phyloP scores from a whole-genome alignment of 225 moss, liverwort and hornwort genomes.

The Anthoceros angustus region DNA sequence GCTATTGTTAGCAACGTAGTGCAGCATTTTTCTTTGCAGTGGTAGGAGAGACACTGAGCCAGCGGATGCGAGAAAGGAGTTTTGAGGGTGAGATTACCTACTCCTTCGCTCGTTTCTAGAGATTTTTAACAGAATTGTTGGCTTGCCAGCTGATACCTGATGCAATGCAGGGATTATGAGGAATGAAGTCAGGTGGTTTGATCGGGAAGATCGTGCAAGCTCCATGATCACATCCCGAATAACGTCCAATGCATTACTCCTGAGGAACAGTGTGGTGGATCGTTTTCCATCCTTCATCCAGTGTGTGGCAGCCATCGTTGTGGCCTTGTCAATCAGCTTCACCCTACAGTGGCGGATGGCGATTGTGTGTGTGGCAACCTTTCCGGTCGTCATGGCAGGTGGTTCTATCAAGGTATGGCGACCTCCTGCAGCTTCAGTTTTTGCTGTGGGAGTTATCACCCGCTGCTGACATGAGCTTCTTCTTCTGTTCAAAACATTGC shows the following conservation, averaged over 20 bases:
- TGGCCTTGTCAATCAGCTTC: slow-evolving; percentile 55
- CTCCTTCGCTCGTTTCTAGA: background rate
- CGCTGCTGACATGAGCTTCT: slow-evolving; percentile 5
- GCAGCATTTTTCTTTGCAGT: background rate
- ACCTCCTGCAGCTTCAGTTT: slow-evolving; percentile 5
- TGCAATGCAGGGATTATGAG: slow-evolving; percentile 45
- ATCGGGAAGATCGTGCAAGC: slow-evolving; percentile 56
- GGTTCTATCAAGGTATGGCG: background rate
- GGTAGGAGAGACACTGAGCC: background rate
- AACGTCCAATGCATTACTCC: slow-evolving; percentile 48
- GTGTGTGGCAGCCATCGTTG: slow-evolving; percentile 46
- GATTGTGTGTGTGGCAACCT: slow-evolving; percentile 56
- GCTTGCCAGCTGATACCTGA: background rate
- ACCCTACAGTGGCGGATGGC: slow-evolving; percentile 72
- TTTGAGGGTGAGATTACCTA: background rate
- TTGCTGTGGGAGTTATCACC: slow-evolving; percentile 4
- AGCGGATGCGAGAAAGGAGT: background rate
- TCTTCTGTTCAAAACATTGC: background rate
- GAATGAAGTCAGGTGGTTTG: slow-evolving; percentile 75
- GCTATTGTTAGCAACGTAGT: background rate
- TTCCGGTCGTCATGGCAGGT: slow-evolving; percentile 42
- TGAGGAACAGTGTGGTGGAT: slow-evolving; percentile 61
- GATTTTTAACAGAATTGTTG: background rate
- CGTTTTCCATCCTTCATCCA: slow-evolving; percentile 52
- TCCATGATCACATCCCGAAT: slow-evolving; percentile 55